Conservation (phyloP, 805 yeast genomes). For the Ogataea trehalophila region DNA sequence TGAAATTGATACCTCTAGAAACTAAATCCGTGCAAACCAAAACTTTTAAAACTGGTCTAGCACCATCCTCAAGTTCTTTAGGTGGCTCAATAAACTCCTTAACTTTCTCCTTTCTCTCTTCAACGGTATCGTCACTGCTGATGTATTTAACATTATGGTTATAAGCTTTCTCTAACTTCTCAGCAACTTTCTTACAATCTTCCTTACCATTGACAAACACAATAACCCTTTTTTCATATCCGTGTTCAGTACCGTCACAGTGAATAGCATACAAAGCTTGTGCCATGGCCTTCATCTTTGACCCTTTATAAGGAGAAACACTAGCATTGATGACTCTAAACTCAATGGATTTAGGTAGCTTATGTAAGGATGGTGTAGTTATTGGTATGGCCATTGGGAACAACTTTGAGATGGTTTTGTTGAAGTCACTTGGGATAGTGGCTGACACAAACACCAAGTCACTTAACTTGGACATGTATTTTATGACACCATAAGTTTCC, state of each 20-base stretch:
- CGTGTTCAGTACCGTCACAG: slow-evolving; percentile 76
- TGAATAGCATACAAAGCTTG: slow-evolving; percentile 84
- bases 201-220: slow-evolving; percentile 79
- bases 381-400: slow-evolving; percentile 67
- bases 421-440: slow-evolving; percentile 78
- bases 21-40: slow-evolving; percentile 83
- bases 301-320: slow-evolving; percentile 75
- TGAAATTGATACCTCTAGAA: slow-evolving; percentile 87
- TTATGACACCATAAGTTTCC: slow-evolving; percentile 55
- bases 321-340: slow-evolving; percentile 74
- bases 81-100: slow-evolving; percentile 64
- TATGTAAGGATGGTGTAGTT: slow-evolving; percentile 78
- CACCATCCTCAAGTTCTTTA: slow-evolving; percentile 32
- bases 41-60: slow-evolving; percentile 47
- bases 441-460: slow-evolving; percentile 82
- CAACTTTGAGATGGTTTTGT: slow-evolving; percentile 48
- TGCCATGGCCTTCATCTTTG: slow-evolving; percentile 77
- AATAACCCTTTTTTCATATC: slow-evolving; percentile 70
- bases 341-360: slow-evolving; percentile 71
- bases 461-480: slow-evolving; percentile 42
- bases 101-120: slow-evolving; percentile 54
- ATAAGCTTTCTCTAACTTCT: slow-evolving; percentile 42
- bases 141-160: slow-evolving; percentile 61
- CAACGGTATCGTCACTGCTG: slow-evolving; percentile 59
- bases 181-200: slow-evolving; percentile 55